Evolutionary conservation across 2,329 filamentous ascomycete species (phyloP).

Genomic region (Ophiostoma triangulosporum): DNA sequence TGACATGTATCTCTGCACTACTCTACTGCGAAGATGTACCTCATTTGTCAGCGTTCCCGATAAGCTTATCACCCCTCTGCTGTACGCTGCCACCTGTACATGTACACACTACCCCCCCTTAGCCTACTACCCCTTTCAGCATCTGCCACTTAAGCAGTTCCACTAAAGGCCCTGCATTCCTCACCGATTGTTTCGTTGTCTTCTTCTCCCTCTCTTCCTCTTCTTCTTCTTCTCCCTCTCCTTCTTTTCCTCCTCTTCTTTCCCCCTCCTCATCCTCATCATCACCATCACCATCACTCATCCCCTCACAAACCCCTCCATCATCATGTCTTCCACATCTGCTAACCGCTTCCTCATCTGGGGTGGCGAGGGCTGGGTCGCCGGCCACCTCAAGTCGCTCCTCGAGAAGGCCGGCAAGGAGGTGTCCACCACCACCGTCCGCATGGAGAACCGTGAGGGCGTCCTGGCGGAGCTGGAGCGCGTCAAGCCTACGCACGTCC

Average conservation of each 20-base stretch:
- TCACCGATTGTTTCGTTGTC: constrained; percentile 10
- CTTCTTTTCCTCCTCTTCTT: background rate
- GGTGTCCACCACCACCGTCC: constrained; percentile 45
- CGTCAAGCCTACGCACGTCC: constrained; percentile 50
- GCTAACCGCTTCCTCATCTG: constrained; percentile 45
- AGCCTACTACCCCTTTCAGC: background rate
- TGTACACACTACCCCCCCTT: background rate
- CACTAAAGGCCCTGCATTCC: constrained; percentile 8
- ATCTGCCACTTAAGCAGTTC: background rate
- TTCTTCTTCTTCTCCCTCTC: background rate
- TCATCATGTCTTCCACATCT: constrained; percentile 15
- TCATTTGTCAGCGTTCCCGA: background rate
- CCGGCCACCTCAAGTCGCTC: constrained; percentile 44
- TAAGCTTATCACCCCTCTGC: constrained; percentile 1
- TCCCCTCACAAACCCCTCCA: background rate
- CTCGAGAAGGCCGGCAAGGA: constrained; percentile 47
- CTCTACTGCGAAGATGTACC: background rate
- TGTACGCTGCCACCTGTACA: background rate
- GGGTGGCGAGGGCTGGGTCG: constrained; percentile 51
- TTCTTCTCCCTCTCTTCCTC: background rate
- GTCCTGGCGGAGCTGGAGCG: constrained; percentile 43
- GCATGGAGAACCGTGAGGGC: constrained; percentile 49
- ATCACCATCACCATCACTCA: background rate
- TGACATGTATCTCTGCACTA: background rate
- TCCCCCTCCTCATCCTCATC: background rate